Base-by-base conservation (phyloP, 768 basidiomycete species). In the Boletus edulis region DNA sequence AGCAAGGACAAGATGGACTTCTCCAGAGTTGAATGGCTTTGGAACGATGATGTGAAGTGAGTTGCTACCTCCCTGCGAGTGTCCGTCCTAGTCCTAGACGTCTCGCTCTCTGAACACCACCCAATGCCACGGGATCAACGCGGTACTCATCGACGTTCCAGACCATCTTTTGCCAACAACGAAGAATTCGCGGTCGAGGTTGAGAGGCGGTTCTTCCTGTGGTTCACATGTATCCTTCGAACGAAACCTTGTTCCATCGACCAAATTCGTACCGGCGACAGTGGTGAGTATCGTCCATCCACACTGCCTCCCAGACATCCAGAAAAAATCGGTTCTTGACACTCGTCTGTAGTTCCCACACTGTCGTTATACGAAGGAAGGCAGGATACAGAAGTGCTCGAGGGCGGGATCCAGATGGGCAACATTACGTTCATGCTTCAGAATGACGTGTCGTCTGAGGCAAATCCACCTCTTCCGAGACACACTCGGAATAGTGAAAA, bases 151-250 rank as follows among this genome's bases (percentile, higher is more conserved):
- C 9, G 9, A 24, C 9, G 8, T 14, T 32, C 5, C 15, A 67
- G 65, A 40, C 61, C 58, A 10, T 54, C 31, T 3, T 15, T 67
- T 38, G 38, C 55, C 11, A 56, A 63, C 22, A 57, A 58, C 6
- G 56, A 62, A 2, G n/a, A 40, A 5, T 61, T 67, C 51, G 63
- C 63, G 10, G 54, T 67, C 40, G 42, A 63, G 34, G 22, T 67
- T 14, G 58, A 67, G 55, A 49, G 58, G 32, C 56, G 58, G 42
- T 67, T 58, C 24, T 29, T 66, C 13, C 38, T 66, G 0, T 10
- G 61, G 32, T 67, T 63, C 57, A 61, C 46, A 50, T 68, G 65
- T 22, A 63, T 67, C 38, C 63, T 63, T 49, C 65, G 66, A 42
- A 68, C 65, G 37, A 52, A 48, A 9, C 58, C 43, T 14, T 45